Evolutionary conservation across 345 rosid species (phyloP).

Genomic region (Eutrema yunnanense): DNA sequence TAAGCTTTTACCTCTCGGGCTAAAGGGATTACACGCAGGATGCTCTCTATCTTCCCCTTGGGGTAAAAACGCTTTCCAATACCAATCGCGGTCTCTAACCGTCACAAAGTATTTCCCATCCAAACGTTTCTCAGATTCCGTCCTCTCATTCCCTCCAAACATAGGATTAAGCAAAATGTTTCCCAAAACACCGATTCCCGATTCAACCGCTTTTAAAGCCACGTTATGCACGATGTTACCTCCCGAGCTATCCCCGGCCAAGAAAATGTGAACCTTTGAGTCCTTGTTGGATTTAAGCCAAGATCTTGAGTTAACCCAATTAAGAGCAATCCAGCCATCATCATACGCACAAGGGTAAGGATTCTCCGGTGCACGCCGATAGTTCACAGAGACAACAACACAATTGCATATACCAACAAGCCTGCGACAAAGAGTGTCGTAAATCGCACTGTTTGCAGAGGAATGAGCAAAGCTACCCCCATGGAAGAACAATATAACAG

Average conservation of each 20-base stretch:
- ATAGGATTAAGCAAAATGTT: constrained; percentile 79
- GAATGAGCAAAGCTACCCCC: constrained; percentile 97
- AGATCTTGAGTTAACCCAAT: constrained; percentile 67
- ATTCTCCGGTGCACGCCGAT: constrained; percentile 82
- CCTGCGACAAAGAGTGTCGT: constrained; percentile 75
- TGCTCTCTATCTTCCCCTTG: constrained; percentile 84
- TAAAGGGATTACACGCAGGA: constrained; percentile 84
- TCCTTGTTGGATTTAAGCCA: constrained; percentile 75
- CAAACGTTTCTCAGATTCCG: constrained; percentile 67
- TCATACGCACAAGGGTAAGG: constrained; percentile 82
- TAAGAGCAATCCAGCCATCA: constrained; percentile 81
- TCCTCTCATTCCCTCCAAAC: constrained; percentile 84
- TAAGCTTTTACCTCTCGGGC: constrained; percentile 51
- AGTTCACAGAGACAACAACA: constrained; percentile 84
- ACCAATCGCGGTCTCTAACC: constrained; percentile 74
- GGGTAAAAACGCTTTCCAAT: constrained; percentile 86
- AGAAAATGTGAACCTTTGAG: constrained; percentile 63
- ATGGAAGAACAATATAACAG: constrained; percentile 80
- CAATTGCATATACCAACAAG: constrained; percentile 63
- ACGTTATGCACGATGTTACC: constrained; percentile 89
- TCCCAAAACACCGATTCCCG: constrained; percentile 56
- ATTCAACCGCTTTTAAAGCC: constrained; percentile 59
- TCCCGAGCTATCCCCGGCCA: constrained; percentile 94
- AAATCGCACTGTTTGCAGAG: constrained; percentile 74
- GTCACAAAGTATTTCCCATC: constrained; percentile 87